A percentile compares a stretch with the other conserved stretches of the same genome.
These are phyloP conservation scores for Mycena vulgaris DNA, from an alignment of 768 basidiomycete species.

Conservation along the genomic window DNA sequence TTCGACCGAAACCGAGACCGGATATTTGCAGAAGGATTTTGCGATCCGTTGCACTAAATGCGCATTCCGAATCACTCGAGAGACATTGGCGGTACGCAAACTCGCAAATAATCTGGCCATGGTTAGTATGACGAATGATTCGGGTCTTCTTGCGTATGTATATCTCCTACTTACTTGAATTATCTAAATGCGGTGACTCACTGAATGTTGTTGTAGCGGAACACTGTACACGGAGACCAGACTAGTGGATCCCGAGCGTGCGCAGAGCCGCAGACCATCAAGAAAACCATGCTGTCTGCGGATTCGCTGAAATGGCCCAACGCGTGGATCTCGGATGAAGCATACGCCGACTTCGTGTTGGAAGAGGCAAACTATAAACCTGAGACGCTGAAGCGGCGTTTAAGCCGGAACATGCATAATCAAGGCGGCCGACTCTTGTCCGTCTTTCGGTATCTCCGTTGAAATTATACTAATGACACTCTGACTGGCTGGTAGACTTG, in stretches of 20 bases:
- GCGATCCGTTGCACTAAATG: neutral
- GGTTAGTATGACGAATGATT: too few species aligned
- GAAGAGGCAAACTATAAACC: neutral
- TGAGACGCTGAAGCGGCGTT: neutral
- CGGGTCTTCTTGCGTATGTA: too few species aligned
- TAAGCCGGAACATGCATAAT: constrained; percentile 24
- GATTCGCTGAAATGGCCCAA: too few species aligned
- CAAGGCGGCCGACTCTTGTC: constrained; percentile 44
- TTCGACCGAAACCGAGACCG: neutral
- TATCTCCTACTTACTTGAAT: too few species aligned
- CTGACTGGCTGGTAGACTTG: constrained; percentile 48
- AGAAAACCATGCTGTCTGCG: too few species aligned
- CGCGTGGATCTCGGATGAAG: too few species aligned
- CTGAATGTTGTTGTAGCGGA: too few species aligned
- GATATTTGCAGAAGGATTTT: neutral
- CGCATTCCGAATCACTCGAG: neutral
- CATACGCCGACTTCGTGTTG: neutral
- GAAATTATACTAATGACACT: neutral
- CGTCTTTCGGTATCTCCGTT: constrained; percentile 6
- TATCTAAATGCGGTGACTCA: too few species aligned
- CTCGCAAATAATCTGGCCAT: neutral
- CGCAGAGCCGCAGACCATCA: too few species aligned
- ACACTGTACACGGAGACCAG: too few species aligned
- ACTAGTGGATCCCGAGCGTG: too few species aligned
- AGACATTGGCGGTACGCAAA: neutral